A percentile compares a stretch with the other conserved stretches of the same genome.
These are phyloP conservation scores for Porphyridium purpureum DNA, from an alignment of 23 red algal genomes.

Conservation along the genomic window DNA sequence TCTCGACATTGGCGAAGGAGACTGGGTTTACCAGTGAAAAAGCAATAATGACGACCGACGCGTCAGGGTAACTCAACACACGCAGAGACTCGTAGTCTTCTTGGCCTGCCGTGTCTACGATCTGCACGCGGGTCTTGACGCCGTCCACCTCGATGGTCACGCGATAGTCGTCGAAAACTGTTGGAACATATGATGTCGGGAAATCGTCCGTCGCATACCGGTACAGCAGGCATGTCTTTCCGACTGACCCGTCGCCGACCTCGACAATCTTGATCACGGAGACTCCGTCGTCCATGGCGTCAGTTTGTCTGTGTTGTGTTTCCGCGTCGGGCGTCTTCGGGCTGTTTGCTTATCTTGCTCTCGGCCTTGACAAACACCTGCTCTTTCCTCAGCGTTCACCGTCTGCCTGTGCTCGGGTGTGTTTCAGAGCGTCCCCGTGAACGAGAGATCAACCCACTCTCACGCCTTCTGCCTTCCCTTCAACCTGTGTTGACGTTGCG, in stretches of 20 bases:
- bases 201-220: conserved; percentile 86
- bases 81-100: conserved; percentile 92
- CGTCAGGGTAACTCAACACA: conserved; percentile 73
- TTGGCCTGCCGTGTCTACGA: conserved; percentile 89
- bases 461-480: too few species aligned
- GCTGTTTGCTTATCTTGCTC: too few species aligned
- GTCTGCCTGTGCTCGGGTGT: too few species aligned
- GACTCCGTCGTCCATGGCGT: too few species aligned
- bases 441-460: too few species aligned
- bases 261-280: conserved; percentile 91
- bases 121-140: conserved; percentile 41
- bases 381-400: too few species aligned
- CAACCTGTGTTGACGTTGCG: too few species aligned
- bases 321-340: too few species aligned
- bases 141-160: conserved; percentile 84
- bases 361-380: too few species aligned
- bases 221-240: conserved; percentile 97
- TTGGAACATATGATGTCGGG: conserved; percentile 88
- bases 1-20: conserved; percentile 73
- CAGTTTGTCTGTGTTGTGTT: too few species aligned
- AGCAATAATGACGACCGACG: conserved; percentile 79
- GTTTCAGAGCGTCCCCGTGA: too few species aligned
- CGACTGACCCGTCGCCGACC: conserved; percentile 91
- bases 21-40: conserved; percentile 79
- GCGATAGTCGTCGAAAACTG: conserved; percentile 93